Base-by-base conservation (phyloP, 129 eudicot genomes). In the Lonicera japonica region DNA sequence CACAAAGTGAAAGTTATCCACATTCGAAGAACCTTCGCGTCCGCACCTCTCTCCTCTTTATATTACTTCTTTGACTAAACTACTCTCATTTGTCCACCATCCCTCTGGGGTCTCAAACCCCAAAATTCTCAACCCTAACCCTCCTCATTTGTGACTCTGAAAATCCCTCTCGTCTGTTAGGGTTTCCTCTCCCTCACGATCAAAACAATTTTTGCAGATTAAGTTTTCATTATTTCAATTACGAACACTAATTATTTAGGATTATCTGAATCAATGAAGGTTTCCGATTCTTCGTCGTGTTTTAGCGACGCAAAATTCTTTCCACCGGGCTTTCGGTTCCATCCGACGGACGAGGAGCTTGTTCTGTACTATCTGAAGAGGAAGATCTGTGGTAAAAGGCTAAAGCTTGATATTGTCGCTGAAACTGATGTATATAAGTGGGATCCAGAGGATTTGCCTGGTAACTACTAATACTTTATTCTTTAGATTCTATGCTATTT, bases 371-470 rank as follows among this genome's bases (percentile, higher is more conserved):
- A 88, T 67, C 74, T 88, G 17, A 88, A 84, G 67, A 67, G 80
- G 60, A 88, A 88, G 89, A 88, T 88, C 77, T 88, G 94, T 54
- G 45, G 83, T 39, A 69, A 73, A 54, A 77, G 78, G 11, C 64
- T 75, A 3, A 76, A 78, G 75, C 72, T 79, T 1, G 82, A 88
- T 60, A 82, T 82, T 19, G 82, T 88, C 48, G 82, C 61, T 2
- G 96, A 88, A 60, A 72, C 77, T 14, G 96, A 88, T 70, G 96
- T 88, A n/a, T 88, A 88, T 70, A 84, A 84, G 69, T 84, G 86
- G 78, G 96, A 84, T 29, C 96, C 94, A 1, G 79, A 88, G 21
- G 96, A 88, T 8, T 67, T 88, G 54, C 96, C 96, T 84, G 96
- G 96, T 88, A n/a, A 75, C 38, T 61, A 66, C 5, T 4, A 29